A percentile compares a stretch with the other conserved stretches of the same genome.
Conservation (phyloP, 2,329 filamentous ascomycete species). For the Cryphonectria japonica region DNA sequence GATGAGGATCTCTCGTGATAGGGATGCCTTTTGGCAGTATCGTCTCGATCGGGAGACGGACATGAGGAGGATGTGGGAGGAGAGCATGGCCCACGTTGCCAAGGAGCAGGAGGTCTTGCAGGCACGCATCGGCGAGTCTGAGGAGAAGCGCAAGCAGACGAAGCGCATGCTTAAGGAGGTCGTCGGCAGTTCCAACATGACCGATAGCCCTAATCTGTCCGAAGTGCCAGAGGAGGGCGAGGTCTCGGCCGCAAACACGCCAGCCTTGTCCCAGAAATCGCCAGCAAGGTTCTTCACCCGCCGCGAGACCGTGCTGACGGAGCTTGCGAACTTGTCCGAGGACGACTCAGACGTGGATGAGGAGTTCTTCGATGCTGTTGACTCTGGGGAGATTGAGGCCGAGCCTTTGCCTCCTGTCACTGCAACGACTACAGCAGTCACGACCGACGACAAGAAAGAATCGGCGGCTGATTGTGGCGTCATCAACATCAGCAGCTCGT, state of each 20-base stretch:
- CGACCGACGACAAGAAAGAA: constrained; percentile 50
- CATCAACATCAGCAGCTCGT: constrained; percentile 74
- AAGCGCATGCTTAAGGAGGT: constrained; percentile 89
- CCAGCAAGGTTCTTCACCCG: constrained; percentile 50
- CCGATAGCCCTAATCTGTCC: constrained; percentile 43
- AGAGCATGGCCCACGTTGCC: constrained; percentile 97
- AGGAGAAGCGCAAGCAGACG: constrained; percentile 85
- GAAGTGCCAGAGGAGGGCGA: constrained; percentile 38
- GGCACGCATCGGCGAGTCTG: constrained; percentile 83
- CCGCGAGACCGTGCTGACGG: constrained; percentile 69
- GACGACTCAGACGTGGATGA: constrained; percentile 82
- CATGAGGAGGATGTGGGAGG: constrained; percentile 95
- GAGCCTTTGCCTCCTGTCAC: constrained; percentile 62
- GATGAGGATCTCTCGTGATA: constrained; percentile 88
- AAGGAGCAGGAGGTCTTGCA: constrained; percentile 92
- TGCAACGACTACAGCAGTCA: constrained; percentile 23
- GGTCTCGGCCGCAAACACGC: constrained; percentile 33
- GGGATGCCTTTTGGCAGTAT: constrained; percentile 97
- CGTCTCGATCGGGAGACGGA: constrained; percentile 88
- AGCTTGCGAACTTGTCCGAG: constrained; percentile 76
- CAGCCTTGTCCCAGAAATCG: constrained; percentile 42
- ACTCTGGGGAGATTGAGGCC: constrained; percentile 87
- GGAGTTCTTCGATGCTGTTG: constrained; percentile 97
- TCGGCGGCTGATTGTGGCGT: constrained; percentile 48
- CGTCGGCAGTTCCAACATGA: constrained; percentile 58